Percentiles rank a stretch among this genome's conserved stretches.
Conservation (phyloP, 352 stramenopile species). For the Phytophthora sansomeana region DNA sequence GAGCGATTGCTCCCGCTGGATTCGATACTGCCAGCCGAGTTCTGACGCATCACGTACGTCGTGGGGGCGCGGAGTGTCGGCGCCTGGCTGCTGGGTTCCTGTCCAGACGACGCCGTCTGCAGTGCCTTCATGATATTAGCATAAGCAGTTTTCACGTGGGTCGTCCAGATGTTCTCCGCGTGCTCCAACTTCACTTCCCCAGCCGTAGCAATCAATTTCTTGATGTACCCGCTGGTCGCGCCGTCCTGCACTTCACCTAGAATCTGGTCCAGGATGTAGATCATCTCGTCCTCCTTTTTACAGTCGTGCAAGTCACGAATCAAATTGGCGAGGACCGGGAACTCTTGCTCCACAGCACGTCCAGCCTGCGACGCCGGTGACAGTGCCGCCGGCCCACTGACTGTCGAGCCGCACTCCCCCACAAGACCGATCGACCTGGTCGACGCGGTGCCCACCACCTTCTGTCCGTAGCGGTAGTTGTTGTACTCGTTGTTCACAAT, state of each 20-base stretch:
- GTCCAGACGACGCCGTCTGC: constrained; percentile 44
- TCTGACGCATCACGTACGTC: constrained; percentile 44
- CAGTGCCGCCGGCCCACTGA: constrained; percentile 25
- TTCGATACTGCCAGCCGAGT: constrained; percentile 53
- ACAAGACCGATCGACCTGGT: constrained; percentile 25
- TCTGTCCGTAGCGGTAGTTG: constrained; percentile 69
- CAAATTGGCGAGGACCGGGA: constrained; percentile 76
- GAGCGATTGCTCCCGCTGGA: constrained; percentile 42
- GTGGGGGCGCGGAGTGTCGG: constrained; percentile 40
- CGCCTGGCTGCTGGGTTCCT: constrained; percentile 37
- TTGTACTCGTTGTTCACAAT: constrained; percentile 83
- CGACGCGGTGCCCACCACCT: constrained; percentile 41
- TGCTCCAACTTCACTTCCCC: constrained; percentile 80
- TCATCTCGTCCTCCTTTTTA: constrained; percentile 78
- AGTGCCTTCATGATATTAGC: constrained; percentile 83
- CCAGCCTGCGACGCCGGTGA: constrained; percentile 65
- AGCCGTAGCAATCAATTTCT: constrained; percentile 76
- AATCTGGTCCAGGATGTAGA: constrained; percentile 87
- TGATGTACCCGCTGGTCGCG: constrained; percentile 65
- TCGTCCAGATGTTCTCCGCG: constrained; percentile 67
- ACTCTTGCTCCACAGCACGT: constrained; percentile 71
- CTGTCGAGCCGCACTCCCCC: constrained; percentile 23
- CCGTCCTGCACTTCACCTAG: constrained; percentile 80
- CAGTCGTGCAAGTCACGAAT: constrained; percentile 83
- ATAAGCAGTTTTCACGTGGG: constrained; percentile 78